Evolutionary conservation across 306 rosid species (phyloP), one percentile per base, ranked within the genome.

Genomic region (Trifolium dubium): DNA sequence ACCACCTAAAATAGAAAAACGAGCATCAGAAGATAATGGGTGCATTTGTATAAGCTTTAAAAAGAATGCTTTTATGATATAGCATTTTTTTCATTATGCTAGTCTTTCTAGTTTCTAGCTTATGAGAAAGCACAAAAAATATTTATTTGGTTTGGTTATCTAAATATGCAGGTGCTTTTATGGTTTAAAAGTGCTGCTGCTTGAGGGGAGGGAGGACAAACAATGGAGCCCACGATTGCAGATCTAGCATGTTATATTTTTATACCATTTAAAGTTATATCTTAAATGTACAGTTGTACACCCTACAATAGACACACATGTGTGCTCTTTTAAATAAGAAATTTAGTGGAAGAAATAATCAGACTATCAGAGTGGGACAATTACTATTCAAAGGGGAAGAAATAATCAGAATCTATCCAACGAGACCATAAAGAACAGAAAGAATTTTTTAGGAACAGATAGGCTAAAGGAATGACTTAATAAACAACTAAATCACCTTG

Each of bases 401-500:
- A 53, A 56, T 56, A 56, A 28, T 56, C 35, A 56, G n/a, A 9
- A 69, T 37, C 32, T 35, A 43, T 4, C 23, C 23, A 53, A 10
- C 3, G 6, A 37, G 53, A 73, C 46, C 35, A 74, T 32, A 41
- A 43, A 13, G 47, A 43, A 43, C 40, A 19, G 10, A 56, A 41
- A 8, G 5, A 2, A 56, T 61, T 64, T n/a, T 9, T 47, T 1
- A 17, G 59, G 3, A 30, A 44, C 14, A 10, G 34, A 10, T 4
- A 11, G 23, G 50, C 59, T 9, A 4, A 19, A 69, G 43, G 69
- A 13, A 66, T 46, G 43, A 70, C 11, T 77, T 7, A 5, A 50
- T 64, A 68, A 69, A 39, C 67, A 28, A 59, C 73, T 75, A 71
- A 74, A 88, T 84, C 67, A 94, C 97, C 96, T 80, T 75, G 81